Evolutionary conservation across 78 protist genomes (phyloP).

Genomic region (Diacronema lutheri): DNA sequence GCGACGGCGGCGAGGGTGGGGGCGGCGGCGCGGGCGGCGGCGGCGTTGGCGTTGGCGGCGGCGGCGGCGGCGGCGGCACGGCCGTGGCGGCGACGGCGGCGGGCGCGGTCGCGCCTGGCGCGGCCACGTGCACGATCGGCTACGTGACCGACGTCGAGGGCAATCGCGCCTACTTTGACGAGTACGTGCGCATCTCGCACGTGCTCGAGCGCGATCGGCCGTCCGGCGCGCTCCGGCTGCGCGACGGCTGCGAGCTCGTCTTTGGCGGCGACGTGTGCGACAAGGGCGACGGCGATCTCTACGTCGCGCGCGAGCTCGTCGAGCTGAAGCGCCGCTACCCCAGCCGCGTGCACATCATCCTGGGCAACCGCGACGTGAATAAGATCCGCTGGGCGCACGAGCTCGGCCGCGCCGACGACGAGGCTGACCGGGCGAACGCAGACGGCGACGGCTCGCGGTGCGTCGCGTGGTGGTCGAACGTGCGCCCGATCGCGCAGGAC

Average conservation of each 20-base stretch:
- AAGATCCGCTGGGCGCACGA: slow-evolving; percentile 8
- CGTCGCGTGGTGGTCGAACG: too few species aligned
- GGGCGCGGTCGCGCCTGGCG: too few species aligned
- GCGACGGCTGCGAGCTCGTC: background rate
- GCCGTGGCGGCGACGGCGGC: too few species aligned
- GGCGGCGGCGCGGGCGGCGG: too few species aligned
- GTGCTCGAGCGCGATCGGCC: background rate
- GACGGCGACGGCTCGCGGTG: background rate
- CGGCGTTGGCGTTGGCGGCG: too few species aligned
- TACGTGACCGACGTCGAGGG: background rate
- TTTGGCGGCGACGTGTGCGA: slow-evolving; percentile 3
- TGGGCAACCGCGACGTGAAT: slow-evolving; percentile 24
- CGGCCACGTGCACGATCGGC: background rate
- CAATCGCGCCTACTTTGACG: background rate
- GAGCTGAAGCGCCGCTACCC: slow-evolving; percentile 12
- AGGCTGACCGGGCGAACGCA: background rate
- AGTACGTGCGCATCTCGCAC: background rate
- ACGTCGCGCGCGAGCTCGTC: background rate
- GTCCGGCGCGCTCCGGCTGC: background rate
- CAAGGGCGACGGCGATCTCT: slow-evolving; percentile 16
- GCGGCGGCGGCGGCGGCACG: too few species aligned
- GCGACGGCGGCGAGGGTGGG: too few species aligned
- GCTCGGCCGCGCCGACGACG: background rate
- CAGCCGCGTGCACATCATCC: slow-evolving; percentile 11
- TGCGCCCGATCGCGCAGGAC: too few species aligned